Base-by-base conservation (phyloP, 352 stramenopile genomes). In the Phytophthora pistaciae region DNA sequence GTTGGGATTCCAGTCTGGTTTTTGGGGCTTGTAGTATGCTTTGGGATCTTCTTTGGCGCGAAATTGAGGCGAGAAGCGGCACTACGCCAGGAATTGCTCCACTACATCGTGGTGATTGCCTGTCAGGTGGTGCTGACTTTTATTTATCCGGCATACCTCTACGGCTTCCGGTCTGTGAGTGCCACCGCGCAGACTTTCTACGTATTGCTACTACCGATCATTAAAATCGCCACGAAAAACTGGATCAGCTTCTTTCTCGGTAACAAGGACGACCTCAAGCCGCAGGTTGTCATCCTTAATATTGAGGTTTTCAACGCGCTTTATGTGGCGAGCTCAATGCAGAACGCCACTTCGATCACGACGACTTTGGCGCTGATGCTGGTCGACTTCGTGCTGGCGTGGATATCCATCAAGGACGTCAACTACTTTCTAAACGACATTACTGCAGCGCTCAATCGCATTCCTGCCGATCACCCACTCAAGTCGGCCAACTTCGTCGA, bases 291-390 rank as follows among this genome's bases (percentile, higher is more conserved):
- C 9, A 81, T 87, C 25, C 79, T 90, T 62, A 86, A 90, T 38
- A 74, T 84, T 50, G 75, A 90, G 56, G 60, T 90, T n/a, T 90
- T 85, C 59, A 82, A 88, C 50, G 44, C 82, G 16, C 54, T 90
- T 1, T 90, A 74, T 23, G 71, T 88, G 18, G 61, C 82, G 1
- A 74, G 70, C 13, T 83, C 71, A 13, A 85, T 90, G 80, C 73
- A 84, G 29, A 82, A 70, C 33, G 60, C 79, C 1, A 73, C 75
- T 9, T 84, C 72, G 0, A 70, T 74, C 3, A 68, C 40, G 5
- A 83, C 79, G 3, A 78, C 71, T 1, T 56, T 79, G 16, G 54
- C 66, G 0, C 48, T 90, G 9, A 79, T 77, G 16, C 23, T 50
- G 0, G 49, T 86, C 2, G 80, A 90, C 49, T 76, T 82, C 40